Conservation (phyloP, 768 basidiomycete genomes). For the Hygrophorus pudorinus region DNA sequence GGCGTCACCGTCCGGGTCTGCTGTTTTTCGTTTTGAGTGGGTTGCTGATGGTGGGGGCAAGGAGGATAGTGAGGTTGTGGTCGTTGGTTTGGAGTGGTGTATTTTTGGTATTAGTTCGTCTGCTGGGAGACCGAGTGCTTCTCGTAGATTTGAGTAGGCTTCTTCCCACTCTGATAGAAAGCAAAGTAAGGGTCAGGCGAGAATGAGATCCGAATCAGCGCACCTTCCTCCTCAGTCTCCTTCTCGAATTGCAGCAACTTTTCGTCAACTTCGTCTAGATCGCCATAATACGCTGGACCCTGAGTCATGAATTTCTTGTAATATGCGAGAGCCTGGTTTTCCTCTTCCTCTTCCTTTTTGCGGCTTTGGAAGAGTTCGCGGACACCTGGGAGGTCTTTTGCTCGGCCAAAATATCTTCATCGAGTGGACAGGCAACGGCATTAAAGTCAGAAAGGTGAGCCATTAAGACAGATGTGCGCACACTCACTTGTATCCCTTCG, state of each 20-base stretch:
- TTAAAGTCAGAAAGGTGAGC: background rate
- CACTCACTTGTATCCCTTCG: slow-evolving; percentile 91
- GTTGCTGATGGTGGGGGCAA: slow-evolving; percentile 15
- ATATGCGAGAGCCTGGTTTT: slow-evolving; percentile 61
- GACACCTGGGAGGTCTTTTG: slow-evolving; percentile 92
- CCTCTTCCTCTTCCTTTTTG: slow-evolving; percentile 83
- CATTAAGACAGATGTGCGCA: background rate
- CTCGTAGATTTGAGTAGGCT: slow-evolving; percentile 44
- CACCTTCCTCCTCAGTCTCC: slow-evolving; percentile 66
- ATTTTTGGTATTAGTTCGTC: slow-evolving; percentile 45
- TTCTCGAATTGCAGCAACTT: slow-evolving; percentile 63
- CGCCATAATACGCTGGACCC: slow-evolving; percentile 85
- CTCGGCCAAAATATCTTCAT: slow-evolving; percentile 87
- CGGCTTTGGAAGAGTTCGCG: slow-evolving; percentile 87
- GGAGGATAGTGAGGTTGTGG: slow-evolving; percentile 11
- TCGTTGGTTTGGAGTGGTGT: slow-evolving; percentile 23
- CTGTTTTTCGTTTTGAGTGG: slow-evolving; percentile 45
- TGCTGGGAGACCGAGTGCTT: slow-evolving; percentile 38
- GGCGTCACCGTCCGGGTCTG: slow-evolving; percentile 33
- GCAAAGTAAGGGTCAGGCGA: background rate
- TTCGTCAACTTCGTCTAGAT: slow-evolving; percentile 71
- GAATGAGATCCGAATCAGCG: slow-evolving; percentile 12
- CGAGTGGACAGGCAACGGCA: background rate
- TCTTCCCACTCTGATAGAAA: slow-evolving; percentile 52
- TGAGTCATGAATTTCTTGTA: slow-evolving; percentile 88